Evolutionary conservation across 306 rosid species (phyloP).

Genomic region (Datisca glomerata): DNA sequence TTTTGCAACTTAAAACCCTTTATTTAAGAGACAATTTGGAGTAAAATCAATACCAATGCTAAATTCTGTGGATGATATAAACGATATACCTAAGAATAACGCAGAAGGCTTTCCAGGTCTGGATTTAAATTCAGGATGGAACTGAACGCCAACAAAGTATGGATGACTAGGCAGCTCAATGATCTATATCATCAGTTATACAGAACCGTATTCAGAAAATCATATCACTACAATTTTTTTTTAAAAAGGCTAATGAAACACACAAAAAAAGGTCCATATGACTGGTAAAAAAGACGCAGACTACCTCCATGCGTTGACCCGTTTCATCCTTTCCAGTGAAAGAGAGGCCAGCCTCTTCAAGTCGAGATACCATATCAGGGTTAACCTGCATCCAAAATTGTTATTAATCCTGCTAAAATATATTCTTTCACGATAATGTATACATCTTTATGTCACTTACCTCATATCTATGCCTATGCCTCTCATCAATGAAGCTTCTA

Average conservation of each 20-base stretch:
- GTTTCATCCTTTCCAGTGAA: constrained; percentile 34
- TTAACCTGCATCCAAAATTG: constrained; percentile 22
- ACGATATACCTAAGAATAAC: constrained; percentile 53
- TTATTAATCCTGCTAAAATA: not conserved
- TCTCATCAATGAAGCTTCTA: constrained; percentile 25
- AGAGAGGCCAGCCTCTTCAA: constrained; percentile 31
- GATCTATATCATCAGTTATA: constrained; percentile 32
- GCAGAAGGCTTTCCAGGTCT: constrained; percentile 85
- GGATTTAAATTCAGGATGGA: constrained; percentile 91
- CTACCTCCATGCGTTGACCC: constrained; percentile 39
- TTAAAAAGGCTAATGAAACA: not conserved
- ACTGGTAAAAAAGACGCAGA: not conserved
- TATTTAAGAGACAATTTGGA: not conserved
- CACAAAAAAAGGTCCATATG: not conserved
- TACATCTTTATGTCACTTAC: constrained; percentile 7
- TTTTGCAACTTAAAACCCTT: not conserved
- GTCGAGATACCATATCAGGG: constrained; percentile 35
- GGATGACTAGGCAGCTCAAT: constrained; percentile 83
- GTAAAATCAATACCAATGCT: not conserved
- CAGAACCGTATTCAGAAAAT: constrained; percentile 3
- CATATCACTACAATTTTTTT: not conserved
- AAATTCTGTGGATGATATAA: not conserved
- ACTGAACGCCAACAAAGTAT: constrained; percentile 77
- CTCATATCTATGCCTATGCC: constrained; percentile 49
- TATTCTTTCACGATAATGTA: not conserved